Evolutionary conservation across 176 grass and related monocot genomes (phyloP).

Genomic region (Dendrocalamus sinicus): DNA sequence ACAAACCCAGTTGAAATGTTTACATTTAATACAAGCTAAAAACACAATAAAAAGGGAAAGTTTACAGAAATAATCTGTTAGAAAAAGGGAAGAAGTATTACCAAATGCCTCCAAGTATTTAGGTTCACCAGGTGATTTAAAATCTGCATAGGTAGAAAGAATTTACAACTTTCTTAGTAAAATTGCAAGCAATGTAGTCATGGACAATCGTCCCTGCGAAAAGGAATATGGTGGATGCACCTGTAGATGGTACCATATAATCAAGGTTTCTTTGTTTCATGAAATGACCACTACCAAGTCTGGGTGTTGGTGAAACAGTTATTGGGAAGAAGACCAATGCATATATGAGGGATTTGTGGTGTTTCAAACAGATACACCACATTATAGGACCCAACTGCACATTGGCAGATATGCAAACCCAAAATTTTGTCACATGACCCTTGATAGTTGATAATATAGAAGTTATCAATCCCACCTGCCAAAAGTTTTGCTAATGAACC

Average conservation of each 20-base stretch:
- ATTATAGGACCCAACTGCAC: background rate
- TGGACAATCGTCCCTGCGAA: background rate
- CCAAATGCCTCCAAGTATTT: constrained; percentile 96
- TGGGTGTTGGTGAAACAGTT: constrained; percentile 3
- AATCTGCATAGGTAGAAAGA: constrained; percentile 65
- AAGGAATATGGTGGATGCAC: constrained; percentile 18
- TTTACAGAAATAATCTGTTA: constrained; percentile 27
- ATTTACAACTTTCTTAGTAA: constrained; percentile 40
- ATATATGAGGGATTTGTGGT: constrained; percentile 17
- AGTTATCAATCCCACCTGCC: background rate
- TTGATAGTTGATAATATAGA: constrained; percentile 12
- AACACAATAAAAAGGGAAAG: background rate
- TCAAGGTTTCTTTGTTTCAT: constrained; percentile 26
- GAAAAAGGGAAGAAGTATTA: constrained; percentile 43
- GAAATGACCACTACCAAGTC: constrained; percentile 22
- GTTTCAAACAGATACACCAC: constrained; percentile 18
- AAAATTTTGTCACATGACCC: background rate
- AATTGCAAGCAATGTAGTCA: constrained; percentile 5
- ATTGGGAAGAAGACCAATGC: background rate
- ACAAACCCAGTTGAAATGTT: constrained; percentile 33
- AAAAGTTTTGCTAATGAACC: constrained; percentile 2
- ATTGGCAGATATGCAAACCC: constrained; percentile 10
- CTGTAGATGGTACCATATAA: constrained; percentile 1
- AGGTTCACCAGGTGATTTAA: constrained; percentile 93
- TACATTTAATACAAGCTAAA: background rate